These are phyloP conservation scores for Xylaria grammica DNA, from an alignment of 495 filamentous ascomycete species.

Conservation along the genomic window DNA sequence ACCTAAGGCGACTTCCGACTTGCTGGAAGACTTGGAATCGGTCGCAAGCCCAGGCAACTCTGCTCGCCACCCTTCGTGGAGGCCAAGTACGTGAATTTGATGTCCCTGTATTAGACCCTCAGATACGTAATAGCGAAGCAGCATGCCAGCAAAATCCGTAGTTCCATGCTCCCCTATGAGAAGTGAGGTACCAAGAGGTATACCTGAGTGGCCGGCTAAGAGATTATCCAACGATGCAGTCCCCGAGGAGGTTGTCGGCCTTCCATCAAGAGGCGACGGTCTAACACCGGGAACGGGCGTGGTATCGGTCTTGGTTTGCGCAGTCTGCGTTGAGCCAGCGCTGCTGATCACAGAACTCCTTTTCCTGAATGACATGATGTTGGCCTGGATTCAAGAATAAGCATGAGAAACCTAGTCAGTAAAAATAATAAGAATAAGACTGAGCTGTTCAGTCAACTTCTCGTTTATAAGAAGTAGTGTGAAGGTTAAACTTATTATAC, in stretches of 20 bases:
- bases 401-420: background rate
- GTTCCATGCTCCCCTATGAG: slow-evolving; percentile 92
- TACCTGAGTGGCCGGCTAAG: slow-evolving; percentile 85
- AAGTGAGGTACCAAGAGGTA: slow-evolving; percentile 79
- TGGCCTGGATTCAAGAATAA: slow-evolving; percentile 50
- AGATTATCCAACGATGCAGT: slow-evolving; percentile 82
- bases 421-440: background rate
- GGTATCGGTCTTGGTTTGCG: slow-evolving; percentile 32
- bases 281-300: slow-evolving; percentile 69
- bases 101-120: slow-evolving; percentile 95
- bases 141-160: slow-evolving; percentile 86
- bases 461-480: background rate
- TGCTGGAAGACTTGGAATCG: slow-evolving; percentile 46
- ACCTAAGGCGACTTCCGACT: slow-evolving; percentile 43
- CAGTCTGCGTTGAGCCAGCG: slow-evolving; percentile 36
- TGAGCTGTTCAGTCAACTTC: background rate
- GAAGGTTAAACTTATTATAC: no score
- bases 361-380: slow-evolving; percentile 85
- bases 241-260: slow-evolving; percentile 89
- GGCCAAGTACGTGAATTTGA: slow-evolving; percentile 80
- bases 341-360: slow-evolving; percentile 72
- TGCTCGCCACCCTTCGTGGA: slow-evolving; percentile 77
- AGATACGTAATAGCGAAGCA: slow-evolving; percentile 89
- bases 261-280: slow-evolving; percentile 87
- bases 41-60: slow-evolving; percentile 78